These are phyloP conservation scores for Stachybotrys chlorohalonatus DNA, from an alignment of 2,329 filamentous ascomycete genomes.

Conservation along the genomic window DNA sequence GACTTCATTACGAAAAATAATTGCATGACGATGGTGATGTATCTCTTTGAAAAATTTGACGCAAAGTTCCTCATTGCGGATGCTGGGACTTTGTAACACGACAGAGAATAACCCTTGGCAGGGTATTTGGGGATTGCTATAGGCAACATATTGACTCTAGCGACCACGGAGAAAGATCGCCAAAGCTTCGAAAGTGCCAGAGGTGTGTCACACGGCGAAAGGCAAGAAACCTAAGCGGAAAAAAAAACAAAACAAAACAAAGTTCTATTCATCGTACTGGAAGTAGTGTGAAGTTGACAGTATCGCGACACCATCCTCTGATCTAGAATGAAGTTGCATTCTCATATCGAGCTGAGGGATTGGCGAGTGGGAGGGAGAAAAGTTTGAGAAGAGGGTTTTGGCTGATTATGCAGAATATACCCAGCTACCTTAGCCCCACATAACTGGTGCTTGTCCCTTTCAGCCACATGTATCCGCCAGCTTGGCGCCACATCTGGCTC, in stretches of 20 bases:
- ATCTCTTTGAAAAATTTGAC: conserved; percentile 70
- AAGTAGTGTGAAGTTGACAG: not conserved
- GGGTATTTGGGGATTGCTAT: conserved; percentile 67
- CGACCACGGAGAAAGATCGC: conserved; percentile 60
- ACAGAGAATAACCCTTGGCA: conserved; percentile 86
- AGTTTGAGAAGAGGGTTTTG: not conserved
- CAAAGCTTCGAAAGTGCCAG: conserved; percentile 92
- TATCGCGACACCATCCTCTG: too few species aligned
- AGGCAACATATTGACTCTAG: conserved; percentile 83
- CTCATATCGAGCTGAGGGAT: not conserved
- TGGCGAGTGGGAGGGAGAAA: not conserved
- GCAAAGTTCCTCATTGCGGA: conserved; percentile 72
- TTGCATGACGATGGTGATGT: conserved; percentile 32
- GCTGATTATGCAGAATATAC: too few species aligned
- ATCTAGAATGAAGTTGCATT: too few species aligned
- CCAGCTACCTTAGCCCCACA: too few species aligned
- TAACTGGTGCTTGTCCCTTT: not conserved
- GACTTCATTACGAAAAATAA: too few species aligned
- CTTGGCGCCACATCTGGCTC: not conserved
- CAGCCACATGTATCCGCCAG: not conserved
- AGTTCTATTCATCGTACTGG: not conserved
- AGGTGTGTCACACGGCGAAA: not conserved
- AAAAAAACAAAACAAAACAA: not conserved
- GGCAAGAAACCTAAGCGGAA: not conserved
- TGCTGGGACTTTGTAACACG: conserved; percentile 83